A percentile compares a stretch with the other conserved stretches of the same genome.
These are phyloP conservation scores for Leccinum pellstonianum DNA, from an alignment of 768 basidiomycete species.

Conservation along the genomic window DNA sequence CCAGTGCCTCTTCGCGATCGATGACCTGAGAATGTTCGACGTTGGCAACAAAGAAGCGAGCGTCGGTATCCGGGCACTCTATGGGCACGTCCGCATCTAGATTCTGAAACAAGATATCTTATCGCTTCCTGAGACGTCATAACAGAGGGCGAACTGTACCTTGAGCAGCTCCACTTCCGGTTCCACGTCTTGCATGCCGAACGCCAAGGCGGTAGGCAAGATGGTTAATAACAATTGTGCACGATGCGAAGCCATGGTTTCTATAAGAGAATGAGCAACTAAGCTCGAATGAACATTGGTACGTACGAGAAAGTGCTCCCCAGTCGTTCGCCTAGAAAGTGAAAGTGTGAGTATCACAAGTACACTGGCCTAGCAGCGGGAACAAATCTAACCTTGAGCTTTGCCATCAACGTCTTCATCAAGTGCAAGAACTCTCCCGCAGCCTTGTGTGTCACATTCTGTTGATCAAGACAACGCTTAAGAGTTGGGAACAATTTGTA, in stretches of 20 bases:
- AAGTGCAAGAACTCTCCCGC: conserved; percentile 55
- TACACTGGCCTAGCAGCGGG: background rate
- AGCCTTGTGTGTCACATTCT: conserved; percentile 45
- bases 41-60: conserved; percentile 36
- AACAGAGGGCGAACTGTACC: conserved; percentile 30
- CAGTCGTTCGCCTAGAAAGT: conserved; percentile 54
- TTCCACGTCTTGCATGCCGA: conserved; percentile 46
- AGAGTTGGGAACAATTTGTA: conserved; percentile 50
- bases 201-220: conserved; percentile 47
- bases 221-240: conserved; percentile 40
- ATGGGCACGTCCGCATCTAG: conserved; percentile 50
- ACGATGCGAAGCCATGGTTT: conserved; percentile 48
- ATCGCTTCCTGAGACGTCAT: background rate
- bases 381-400: conserved; percentile 48
- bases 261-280: conserved; percentile 22
- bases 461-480: conserved; percentile 46
- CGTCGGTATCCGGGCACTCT: conserved; percentile 34
- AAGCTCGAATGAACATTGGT: background rate
- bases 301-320: conserved; percentile 56
- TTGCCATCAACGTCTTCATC: conserved; percentile 64
- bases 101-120: conserved; percentile 37
- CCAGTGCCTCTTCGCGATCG: conserved; percentile 12
- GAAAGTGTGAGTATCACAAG: background rate
- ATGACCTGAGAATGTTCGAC: conserved; percentile 13
- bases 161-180: conserved; percentile 49